These are phyloP conservation scores for Onygena corvina DNA, from an alignment of 2,329 filamentous ascomycete genomes.

Conservation along the genomic window DNA sequence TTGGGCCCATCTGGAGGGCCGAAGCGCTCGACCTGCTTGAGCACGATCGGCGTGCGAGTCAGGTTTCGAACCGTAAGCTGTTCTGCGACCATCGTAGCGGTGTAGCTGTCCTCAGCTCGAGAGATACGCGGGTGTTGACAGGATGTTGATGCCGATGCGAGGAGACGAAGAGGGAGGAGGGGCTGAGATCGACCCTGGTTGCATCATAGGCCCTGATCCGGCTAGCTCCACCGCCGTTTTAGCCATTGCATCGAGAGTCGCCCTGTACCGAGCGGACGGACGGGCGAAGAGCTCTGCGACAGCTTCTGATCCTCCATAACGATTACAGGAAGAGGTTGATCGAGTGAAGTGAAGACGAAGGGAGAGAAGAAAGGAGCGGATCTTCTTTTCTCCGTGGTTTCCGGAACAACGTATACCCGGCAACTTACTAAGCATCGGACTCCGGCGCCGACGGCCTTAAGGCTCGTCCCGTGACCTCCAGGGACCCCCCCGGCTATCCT, in stretches of 20 bases:
- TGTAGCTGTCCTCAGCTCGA: background rate
- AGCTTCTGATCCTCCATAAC: too few species aligned
- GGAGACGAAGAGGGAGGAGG: background rate
- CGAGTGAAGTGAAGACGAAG: too few species aligned
- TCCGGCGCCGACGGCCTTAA: too few species aligned
- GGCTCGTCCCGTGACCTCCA: background rate
- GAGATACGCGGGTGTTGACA: background rate
- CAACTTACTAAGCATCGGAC: too few species aligned
- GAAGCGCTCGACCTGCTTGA: slow-evolving; percentile 64
- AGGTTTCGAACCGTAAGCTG: slow-evolving; percentile 68
- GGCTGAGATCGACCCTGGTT: background rate
- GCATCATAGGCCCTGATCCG: background rate
- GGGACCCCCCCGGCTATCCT: background rate
- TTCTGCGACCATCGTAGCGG: slow-evolving; percentile 14
- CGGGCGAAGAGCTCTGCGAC: too few species aligned
- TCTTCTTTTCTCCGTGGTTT: too few species aligned
- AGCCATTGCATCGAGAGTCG: background rate
- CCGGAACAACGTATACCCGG: too few species aligned
- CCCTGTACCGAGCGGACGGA: too few species aligned
- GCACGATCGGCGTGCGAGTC: slow-evolving; percentile 57
- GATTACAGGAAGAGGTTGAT: too few species aligned
- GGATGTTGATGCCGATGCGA: background rate
- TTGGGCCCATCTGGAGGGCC: slow-evolving; percentile 39
- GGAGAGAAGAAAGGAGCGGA: too few species aligned
- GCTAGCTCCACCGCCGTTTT: background rate